Base-by-base conservation (phyloP, 495 filamentous ascomycete species). In the Penicillium soppii region DNA sequence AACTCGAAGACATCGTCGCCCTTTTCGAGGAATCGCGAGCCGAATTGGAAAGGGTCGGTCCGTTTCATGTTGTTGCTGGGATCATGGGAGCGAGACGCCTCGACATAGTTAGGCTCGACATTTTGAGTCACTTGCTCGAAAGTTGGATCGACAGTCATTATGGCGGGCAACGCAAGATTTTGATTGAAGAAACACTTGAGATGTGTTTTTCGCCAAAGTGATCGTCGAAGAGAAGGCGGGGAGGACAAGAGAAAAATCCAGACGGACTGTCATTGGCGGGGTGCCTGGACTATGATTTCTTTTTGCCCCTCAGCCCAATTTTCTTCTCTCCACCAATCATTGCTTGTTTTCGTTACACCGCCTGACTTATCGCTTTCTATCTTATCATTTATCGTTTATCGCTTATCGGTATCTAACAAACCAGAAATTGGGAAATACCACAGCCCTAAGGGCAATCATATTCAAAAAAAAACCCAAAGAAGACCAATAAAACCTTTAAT, bases 31-130 rank as follows among this genome's bases (percentile, higher is more conserved):
- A 80, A 85, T 39, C 94, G 90, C 9, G 89, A 92, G 46, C 94
- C 94, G 69, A 98, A 98, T 69, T 91, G 84, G 71, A 98, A 98
- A 27, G 94, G 95, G 56, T 95, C 89, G 62, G 67, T 88, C 48
- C 89, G 80, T 75, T 97, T 98, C 67, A 85, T 75, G 54, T 77
- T 78, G 57, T 73, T 81, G 52, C 65, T 56, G 41, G 80, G 76
- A 57, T 79, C 70, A 62, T 81, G 74, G 15, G 80, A 78, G 41
- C 78, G 79, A 33, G 72, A 56, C n/a, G 77, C 63, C 30, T 57
- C 62, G 23, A 66, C 49, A 50, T 67, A 67, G n/a, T 72, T 65
- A 19, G 77, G 71, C 37, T 73, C 69, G 40, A 78, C 75, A 36
- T 69, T 70, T 49, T 81, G 78, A 25, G 72, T 70, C 39, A 71